Conservation (phyloP, 2,329 filamentous ascomycete genomes). For the Stemphylium vesicarium region DNA sequence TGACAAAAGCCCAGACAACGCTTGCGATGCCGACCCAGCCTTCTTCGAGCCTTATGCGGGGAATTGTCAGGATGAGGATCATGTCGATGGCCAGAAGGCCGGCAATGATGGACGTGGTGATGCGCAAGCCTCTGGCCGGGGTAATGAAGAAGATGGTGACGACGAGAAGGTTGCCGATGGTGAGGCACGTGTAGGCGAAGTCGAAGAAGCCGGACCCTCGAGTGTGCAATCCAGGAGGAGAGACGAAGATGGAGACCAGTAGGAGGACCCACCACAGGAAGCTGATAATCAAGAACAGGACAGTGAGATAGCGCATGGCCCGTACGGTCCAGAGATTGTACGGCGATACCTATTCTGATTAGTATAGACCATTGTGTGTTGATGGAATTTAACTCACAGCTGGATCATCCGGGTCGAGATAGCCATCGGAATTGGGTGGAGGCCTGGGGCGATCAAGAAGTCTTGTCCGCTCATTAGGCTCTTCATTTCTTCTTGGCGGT, state of each 20-base stretch:
- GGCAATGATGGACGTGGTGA: slow-evolving; percentile 73
- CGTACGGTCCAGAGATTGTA: slow-evolving; percentile 96
- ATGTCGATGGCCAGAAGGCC: slow-evolving; percentile 73
- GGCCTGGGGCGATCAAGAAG: slow-evolving; percentile 67
- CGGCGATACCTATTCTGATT: slow-evolving; percentile 67
- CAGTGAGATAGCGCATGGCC: slow-evolving; percentile 76
- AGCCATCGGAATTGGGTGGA: slow-evolving; percentile 67
- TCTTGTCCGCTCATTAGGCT: slow-evolving; percentile 67
- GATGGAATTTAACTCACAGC: slow-evolving; percentile 64
- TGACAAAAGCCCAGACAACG: slow-evolving; percentile 80
- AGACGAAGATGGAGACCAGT: slow-evolving; percentile 89
- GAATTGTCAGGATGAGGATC: slow-evolving; percentile 78
- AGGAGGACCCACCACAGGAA: slow-evolving; percentile 94
- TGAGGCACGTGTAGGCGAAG: slow-evolving; percentile 81
- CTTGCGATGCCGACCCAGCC: slow-evolving; percentile 90
- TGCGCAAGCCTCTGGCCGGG: slow-evolving; percentile 78
- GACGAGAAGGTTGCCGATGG: slow-evolving; percentile 76
- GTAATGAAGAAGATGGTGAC: slow-evolving; percentile 85
- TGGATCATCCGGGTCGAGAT: slow-evolving; percentile 79
- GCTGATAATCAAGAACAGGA: slow-evolving; percentile 75
- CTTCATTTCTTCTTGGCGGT: slow-evolving; percentile 35
- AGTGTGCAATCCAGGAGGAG: slow-evolving; percentile 82
- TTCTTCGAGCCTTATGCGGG: slow-evolving; percentile 79
- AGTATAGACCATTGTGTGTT: slow-evolving; percentile 13
- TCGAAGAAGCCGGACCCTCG: slow-evolving; percentile 92